Evolutionary conservation across 805 yeast genomes (phyloP).

Genomic region (Kuraishia ogatae): DNA sequence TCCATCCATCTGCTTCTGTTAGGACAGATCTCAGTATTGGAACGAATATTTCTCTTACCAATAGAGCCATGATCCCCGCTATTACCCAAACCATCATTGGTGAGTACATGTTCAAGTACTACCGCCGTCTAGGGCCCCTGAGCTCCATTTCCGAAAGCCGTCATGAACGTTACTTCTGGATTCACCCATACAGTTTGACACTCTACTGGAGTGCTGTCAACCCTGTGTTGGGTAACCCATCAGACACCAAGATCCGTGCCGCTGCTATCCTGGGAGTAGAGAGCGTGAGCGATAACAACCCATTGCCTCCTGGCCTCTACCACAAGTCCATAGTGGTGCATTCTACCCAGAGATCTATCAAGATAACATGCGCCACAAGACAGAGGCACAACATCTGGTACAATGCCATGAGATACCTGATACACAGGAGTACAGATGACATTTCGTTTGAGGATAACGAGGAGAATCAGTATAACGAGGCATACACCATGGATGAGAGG

Average conservation of each 20-base stretch:
- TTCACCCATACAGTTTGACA: slow-evolving; percentile 88
- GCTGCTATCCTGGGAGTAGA: slow-evolving; percentile 74
- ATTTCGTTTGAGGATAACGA: slow-evolving; percentile 1
- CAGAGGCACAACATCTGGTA: slow-evolving; percentile 89
- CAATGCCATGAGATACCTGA: slow-evolving; percentile 68
- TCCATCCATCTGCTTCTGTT: background rate
- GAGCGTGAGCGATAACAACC: slow-evolving; percentile 76
- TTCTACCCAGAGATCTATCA: slow-evolving; percentile 53
- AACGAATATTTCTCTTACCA: slow-evolving; percentile 58
- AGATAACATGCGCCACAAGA: slow-evolving; percentile 81
- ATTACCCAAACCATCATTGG: slow-evolving; percentile 92
- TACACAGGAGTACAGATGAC: slow-evolving; percentile 22
- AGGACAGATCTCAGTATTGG: slow-evolving; percentile 29
- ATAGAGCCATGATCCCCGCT: slow-evolving; percentile 70
- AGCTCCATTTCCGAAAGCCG: slow-evolving; percentile 70
- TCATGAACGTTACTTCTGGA: slow-evolving; percentile 93
- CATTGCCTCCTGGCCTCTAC: slow-evolving; percentile 81
- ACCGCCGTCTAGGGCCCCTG: slow-evolving; percentile 66
- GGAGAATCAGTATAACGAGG: slow-evolving; percentile 2
- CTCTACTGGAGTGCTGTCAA: slow-evolving; percentile 82
- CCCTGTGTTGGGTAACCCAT: slow-evolving; percentile 66
- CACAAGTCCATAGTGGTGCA: slow-evolving; percentile 76
- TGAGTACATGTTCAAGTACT: slow-evolving; percentile 80
- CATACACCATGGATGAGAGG: slow-evolving; percentile 2
- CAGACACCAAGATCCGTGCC: slow-evolving; percentile 61